Base-by-base conservation (phyloP, 192 early-diverging fungal species). In the Entomortierella lignicola region DNA sequence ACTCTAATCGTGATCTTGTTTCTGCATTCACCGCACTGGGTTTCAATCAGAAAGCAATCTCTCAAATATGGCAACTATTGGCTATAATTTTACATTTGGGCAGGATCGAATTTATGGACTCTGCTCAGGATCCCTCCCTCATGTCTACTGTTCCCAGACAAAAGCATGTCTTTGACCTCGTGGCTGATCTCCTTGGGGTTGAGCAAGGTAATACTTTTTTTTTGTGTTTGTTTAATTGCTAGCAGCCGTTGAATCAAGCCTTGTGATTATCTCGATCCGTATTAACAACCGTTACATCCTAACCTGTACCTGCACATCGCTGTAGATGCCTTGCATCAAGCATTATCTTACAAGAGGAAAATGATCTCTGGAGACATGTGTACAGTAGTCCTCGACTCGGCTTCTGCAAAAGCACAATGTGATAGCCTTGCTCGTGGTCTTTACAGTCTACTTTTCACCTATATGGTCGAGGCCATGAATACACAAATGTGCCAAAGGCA, bases 391-490 rank as follows among this genome's bases (percentile, higher is more conserved):
- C 85, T 99, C 56, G 92, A 95, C 72, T 86, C 91, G 21, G 90
- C 88, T 18, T 92, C 90, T 27, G 98, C 98, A 0, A 64, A 71
- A 13, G 82, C 83, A 58, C 96, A 97, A 81, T 91, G 96, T 48
- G 94, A 98, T 65, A 77, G 86, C 23, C 84, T 99, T 4, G 92
- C 95, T 12, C 89, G 88, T 47, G 84, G 91, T 12, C 87, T 99
- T n/a, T 99, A 97, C 80, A 91, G 89, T 31, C 85, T 98, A 5
- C 66, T 98, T n/a, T 96, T 97, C 81, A 86, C 88, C 23, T 98
- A 93, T 92, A 72, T 98, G 27, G 87, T 97, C 25, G 97, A 98
- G 74, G 89, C 91, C 64, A 89, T 98, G 75, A 99, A 99, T 85
- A 88, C 87, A 29, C 89, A 93, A 48, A 81, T 97, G 42, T 93